phyloP scores from a whole-genome alignment of 75 land plant genomes.

The Sequoia sempervirens region DNA sequence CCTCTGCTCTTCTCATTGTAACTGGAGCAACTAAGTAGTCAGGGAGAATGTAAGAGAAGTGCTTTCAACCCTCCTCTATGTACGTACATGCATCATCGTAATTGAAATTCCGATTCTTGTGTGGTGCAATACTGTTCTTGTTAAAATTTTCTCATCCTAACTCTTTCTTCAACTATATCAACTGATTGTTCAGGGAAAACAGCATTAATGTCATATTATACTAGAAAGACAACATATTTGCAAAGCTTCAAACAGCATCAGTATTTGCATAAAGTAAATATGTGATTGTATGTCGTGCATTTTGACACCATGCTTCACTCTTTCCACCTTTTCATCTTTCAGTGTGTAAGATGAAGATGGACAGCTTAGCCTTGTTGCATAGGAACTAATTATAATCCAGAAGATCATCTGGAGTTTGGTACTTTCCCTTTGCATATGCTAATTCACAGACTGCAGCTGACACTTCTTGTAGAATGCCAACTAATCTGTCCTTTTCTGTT shows the following conservation, averaged over 20 bases:
- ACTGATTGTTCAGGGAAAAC: neutral
- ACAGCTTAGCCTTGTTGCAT: neutral
- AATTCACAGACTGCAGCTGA: neutral
- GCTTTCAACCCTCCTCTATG: neutral
- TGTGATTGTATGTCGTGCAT: neutral
- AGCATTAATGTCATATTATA: neutral
- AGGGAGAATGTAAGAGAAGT: neutral
- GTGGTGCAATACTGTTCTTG: too few relatives aligned
- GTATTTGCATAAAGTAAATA: neutral
- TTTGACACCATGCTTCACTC: neutral
- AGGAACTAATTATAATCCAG: neutral
- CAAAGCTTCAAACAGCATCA: neutral
- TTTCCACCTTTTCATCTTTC: neutral
- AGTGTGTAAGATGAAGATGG: neutral
- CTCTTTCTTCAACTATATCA: neutral
- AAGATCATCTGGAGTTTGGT: neutral
- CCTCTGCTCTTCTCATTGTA: neutral
- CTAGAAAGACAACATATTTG: neutral
- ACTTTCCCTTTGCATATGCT: neutral
- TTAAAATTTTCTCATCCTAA: neutral
- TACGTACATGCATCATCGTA: neutral
- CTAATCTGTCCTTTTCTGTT: neutral
- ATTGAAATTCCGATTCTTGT: neutral
- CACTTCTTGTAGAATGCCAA: neutral
- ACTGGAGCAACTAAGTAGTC: neutral